Evolutionary conservation across 257 asterid genomes (phyloP), one percentile per base, ranked within the genome.

Genomic region (Ilex aquifolium): DNA sequence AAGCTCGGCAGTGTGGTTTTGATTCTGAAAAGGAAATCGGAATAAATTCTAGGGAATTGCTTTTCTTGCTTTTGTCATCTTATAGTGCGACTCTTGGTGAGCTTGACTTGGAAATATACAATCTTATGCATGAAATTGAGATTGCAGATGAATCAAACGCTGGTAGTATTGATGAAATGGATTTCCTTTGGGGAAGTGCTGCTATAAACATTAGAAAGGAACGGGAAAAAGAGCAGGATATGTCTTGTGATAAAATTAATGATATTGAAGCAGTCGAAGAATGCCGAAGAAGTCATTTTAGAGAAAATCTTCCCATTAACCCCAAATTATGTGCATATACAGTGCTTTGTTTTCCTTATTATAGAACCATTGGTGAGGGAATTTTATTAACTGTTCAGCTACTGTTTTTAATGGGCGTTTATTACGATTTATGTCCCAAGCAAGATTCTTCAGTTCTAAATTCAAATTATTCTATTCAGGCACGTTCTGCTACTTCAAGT

Each of bases 161-260:
- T n/a, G n/a, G 80, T 61, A 69, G 73, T 75, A 74, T 88, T 74
- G 84, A 80, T 48, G 78, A 71, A 74, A 65, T 80, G 76, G 96
- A 86, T 83, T 91, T 77, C 65, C 65, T 86, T 58, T 91, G 98
- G 98, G 96, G 96, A 44, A 51, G 72, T 77, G 88, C 95, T 72
- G 80, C 83, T 62, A 50, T 72, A 67, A 83, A 72, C 66, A 74
- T 74, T 62, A 77, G 80, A 62, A 79, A 80, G 61, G 88, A 83
- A 64, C 65, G 74, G 75, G 85, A 82, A 59, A 74, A 65, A 69
- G 73, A 68, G 60, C 77, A 70, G 59, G 69, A 66, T 65, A 56
- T 68, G 69, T 69, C 68, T 59, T 66, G 73, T 59, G 62, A 56
- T 71, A 77, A 73, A 31, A 65, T 58, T 15, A 59, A 62, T 65